Evolutionary conservation across 1,284 basidiomycete species (phyloP).

Genomic region (Trichosporon asahii): DNA sequence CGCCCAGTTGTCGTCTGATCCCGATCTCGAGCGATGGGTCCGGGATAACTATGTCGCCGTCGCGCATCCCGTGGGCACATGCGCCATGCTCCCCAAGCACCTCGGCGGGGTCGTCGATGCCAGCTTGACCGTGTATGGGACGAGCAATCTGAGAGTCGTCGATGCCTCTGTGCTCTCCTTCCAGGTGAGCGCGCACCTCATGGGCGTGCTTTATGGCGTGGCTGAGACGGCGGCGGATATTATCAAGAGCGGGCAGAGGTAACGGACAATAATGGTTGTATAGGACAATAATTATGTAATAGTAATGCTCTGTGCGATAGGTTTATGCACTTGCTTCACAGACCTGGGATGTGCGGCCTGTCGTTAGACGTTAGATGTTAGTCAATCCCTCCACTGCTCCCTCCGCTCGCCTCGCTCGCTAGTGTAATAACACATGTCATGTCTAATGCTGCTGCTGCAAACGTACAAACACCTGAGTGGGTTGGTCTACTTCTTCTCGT

Average conservation of each 20-base stretch:
- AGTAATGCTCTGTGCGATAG: not conserved
- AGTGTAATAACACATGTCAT: not conserved
- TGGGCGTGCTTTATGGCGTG: conserved; percentile 61
- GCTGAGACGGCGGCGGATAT: conserved; percentile 66
- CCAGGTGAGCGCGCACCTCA: conserved; percentile 51
- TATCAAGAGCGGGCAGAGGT: conserved; percentile 52
- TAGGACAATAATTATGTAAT: not conserved
- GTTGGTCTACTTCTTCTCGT: conserved; percentile 27
- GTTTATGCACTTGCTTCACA: not conserved
- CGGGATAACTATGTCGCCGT: conserved; percentile 36
- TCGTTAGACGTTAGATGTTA: not conserved
- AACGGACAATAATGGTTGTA: not conserved
- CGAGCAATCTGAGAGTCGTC: conserved; percentile 54
- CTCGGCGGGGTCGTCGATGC: conserved; percentile 65
- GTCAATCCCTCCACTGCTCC: not conserved
- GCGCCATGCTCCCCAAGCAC: conserved; percentile 61
- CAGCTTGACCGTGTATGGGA: conserved; percentile 62
- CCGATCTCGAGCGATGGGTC: conserved; percentile 11
- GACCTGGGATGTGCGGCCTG: no score
- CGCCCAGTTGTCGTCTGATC: not conserved
- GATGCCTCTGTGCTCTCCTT: conserved; percentile 54
- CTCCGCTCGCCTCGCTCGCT: not conserved
- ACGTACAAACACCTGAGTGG: not conserved
- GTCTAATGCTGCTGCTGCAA: not conserved
- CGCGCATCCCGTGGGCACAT: conserved; percentile 62